Conservation (phyloP, 129 eudicot genomes). For the Artemisia argyi region DNA sequence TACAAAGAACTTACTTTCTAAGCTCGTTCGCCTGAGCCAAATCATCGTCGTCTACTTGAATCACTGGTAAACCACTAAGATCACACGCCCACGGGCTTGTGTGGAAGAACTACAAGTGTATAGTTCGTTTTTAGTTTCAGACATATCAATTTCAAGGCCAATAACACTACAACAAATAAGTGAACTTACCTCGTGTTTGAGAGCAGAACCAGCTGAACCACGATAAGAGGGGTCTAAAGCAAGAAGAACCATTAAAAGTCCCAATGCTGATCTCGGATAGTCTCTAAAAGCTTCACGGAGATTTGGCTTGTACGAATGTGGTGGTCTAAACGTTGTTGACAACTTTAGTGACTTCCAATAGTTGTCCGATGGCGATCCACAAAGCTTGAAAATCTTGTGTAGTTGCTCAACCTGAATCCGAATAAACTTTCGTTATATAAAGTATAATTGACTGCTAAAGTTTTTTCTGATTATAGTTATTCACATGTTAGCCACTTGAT, state of each 20-base stretch:
- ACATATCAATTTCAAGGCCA: not conserved
- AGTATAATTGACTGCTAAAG: too few species aligned
- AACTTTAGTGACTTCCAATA: slow-evolving; percentile 61
- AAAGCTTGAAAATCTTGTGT: slow-evolving; percentile 71
- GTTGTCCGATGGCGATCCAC: slow-evolving; percentile 77
- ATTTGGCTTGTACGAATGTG: slow-evolving; percentile 60
- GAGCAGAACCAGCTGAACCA: slow-evolving; percentile 63
- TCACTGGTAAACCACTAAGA: slow-evolving; percentile 60
- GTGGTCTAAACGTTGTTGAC: slow-evolving; percentile 67
- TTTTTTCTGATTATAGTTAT: too few species aligned
- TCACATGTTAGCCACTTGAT: too few species aligned
- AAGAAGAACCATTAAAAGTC: slow-evolving; percentile 59
- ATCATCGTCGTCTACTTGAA: slow-evolving; percentile 49
- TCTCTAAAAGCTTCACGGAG: slow-evolving; percentile 48
- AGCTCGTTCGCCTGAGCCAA: slow-evolving; percentile 34
- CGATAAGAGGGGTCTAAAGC: slow-evolving; percentile 62
- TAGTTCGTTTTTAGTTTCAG: not conserved
- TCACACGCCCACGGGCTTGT: slow-evolving; percentile 74
- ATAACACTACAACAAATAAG: not conserved
- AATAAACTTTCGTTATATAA: not conserved
- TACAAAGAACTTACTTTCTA: slow-evolving; percentile 42
- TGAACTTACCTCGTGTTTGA: slow-evolving; percentile 52
- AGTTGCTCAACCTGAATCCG: slow-evolving; percentile 66
- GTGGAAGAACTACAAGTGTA: slow-evolving; percentile 57
- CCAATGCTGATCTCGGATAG: slow-evolving; percentile 56